Base-by-base conservation (phyloP, 371 early-diverging fungal species). In the Rhizopus arrhizus region DNA sequence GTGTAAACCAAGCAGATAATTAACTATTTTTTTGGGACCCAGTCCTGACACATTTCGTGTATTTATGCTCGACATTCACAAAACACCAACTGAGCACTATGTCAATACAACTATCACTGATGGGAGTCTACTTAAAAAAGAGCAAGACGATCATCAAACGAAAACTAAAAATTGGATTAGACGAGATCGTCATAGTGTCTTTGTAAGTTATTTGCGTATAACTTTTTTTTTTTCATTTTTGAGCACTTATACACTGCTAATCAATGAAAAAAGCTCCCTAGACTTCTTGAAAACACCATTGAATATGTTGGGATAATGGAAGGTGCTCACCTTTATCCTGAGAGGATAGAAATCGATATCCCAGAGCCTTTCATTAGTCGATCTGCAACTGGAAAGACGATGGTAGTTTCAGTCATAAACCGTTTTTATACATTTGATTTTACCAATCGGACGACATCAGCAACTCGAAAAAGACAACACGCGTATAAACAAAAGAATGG, bases 271-370 rank as follows among this genome's bases (percentile, higher is more conserved):
- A 32, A 29, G 45, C 22, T 28, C 32, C 33, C 33, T 31, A 16
- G 41, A 28, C 13, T 55, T 36, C 7, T 42, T 31, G 43, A 28
- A 42, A 12, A 55, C 7, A 58, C 64, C 3, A 15, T 73, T n/a
- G 73, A 78, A 51, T 73, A 75, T 28, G 75, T 78, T 68, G 66
- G 69, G 6, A 69, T 73, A 59, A 73, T 71, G 0, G 78, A 78
- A 46, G 75, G 71, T n/a, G 67, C 68, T 11, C 69, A 72, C 31
- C 63, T 73, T 56, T 71, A 69, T 13, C 75, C 74, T n/a, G 75
- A 78, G 46, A 60, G 71, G 12, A 64, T 68, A 1, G 53, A 69
- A 31, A 61, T 65, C 22, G 57, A 72, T 13, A 29, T 29, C 29
- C 48, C 48, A 4, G 22, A 33, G 5, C 60, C 63, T 16, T 28